A percentile compares a stretch with the other conserved stretches of the same genome.
phyloP scores from a whole-genome alignment of 1,284 basidiomycete genomes.

The Sporisorium sorghi region DNA sequence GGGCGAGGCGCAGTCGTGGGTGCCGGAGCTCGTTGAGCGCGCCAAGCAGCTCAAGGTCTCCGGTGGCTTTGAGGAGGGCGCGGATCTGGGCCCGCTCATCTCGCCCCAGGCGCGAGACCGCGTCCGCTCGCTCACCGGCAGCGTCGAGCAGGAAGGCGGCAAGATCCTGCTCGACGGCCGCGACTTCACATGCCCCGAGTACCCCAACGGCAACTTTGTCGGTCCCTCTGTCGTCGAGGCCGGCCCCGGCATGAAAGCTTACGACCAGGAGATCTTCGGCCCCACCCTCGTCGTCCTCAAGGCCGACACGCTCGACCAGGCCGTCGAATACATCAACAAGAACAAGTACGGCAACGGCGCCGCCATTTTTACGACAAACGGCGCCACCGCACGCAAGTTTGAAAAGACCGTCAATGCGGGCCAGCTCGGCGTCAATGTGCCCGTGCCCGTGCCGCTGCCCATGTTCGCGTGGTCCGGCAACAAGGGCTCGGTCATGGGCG shows the following conservation, averaged over 20 bases:
- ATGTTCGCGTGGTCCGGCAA: conserved; percentile 95
- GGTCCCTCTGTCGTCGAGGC: conserved; percentile 92
- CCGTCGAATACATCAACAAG: conserved; percentile 72
- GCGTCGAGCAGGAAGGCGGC: conserved; percentile 84
- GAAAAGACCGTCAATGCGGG: conserved; percentile 90
- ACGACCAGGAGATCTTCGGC: conserved; percentile 88
- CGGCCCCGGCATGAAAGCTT: conserved; percentile 84
- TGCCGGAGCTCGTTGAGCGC: conserved; percentile 86
- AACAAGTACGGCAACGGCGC: conserved; percentile 80
- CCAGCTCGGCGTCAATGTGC: conserved; percentile 84
- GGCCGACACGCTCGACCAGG: conserved; percentile 89
- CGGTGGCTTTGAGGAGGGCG: conserved; percentile 87
- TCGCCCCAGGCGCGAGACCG: conserved; percentile 86
- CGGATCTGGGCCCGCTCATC: conserved; percentile 95
- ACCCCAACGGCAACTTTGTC: conserved; percentile 92
- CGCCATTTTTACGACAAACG: conserved; percentile 96
- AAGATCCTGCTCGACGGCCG: conserved; percentile 89
- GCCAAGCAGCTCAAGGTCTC: conserved; percentile 84
- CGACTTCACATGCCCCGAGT: conserved; percentile 77
- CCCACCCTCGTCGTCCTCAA: conserved; percentile 85
- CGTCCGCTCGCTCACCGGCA: conserved; percentile 81
- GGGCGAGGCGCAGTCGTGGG: conserved; percentile 83
- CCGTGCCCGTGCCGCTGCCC: conserved; percentile 81
- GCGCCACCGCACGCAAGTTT: conserved; percentile 94
- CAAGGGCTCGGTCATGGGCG: conserved; percentile 86